Evolutionary conservation across 176 grass and related monocot species (phyloP).

Genomic region (Lolium rigidum): DNA sequence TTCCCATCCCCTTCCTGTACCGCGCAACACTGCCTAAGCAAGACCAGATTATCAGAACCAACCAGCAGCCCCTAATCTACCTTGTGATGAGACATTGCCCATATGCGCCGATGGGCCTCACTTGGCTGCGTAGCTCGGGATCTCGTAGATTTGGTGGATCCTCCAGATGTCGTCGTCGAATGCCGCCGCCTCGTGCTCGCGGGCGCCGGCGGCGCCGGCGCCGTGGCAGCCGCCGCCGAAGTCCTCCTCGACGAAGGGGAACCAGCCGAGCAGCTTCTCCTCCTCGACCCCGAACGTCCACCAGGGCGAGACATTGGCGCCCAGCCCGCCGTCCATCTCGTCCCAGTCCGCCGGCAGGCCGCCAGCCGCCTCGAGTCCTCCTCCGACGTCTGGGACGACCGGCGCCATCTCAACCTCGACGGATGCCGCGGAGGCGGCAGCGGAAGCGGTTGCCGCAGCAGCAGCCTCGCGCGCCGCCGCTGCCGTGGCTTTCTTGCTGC

Average conservation of each 20-base stretch:
- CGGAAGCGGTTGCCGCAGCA: rapidly evolving
- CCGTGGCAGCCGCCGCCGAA: too few relatives aligned
- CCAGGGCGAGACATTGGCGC: constrained; percentile 46
- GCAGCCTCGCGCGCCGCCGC: neutral
- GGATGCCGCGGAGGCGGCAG: neutral
- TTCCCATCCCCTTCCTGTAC: neutral
- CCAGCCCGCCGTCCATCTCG: constrained; percentile 37
- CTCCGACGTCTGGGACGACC: too few relatives aligned
- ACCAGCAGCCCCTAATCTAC: too few relatives aligned
- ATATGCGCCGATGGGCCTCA: too few relatives aligned
- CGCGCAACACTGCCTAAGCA: neutral
- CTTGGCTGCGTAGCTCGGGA: constrained; percentile 52
- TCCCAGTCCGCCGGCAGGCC: constrained; percentile 49
- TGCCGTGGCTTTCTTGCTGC: neutral
- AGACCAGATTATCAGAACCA: too few relatives aligned
- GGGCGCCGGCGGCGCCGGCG: neutral
- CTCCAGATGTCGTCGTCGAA: constrained; percentile 76
- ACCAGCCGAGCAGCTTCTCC: constrained; percentile 78
- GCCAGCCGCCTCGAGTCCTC: neutral
- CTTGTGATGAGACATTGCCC: too few relatives aligned
- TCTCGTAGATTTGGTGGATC: constrained; percentile 65
- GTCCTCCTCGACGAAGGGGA: constrained; percentile 81
- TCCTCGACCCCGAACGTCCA: constrained; percentile 74
- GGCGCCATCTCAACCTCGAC: too few relatives aligned
- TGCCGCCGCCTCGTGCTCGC: neutral